Evolutionary conservation across 116 monocot genomes (phyloP).

Genomic region (Posidonia oceanica): DNA sequence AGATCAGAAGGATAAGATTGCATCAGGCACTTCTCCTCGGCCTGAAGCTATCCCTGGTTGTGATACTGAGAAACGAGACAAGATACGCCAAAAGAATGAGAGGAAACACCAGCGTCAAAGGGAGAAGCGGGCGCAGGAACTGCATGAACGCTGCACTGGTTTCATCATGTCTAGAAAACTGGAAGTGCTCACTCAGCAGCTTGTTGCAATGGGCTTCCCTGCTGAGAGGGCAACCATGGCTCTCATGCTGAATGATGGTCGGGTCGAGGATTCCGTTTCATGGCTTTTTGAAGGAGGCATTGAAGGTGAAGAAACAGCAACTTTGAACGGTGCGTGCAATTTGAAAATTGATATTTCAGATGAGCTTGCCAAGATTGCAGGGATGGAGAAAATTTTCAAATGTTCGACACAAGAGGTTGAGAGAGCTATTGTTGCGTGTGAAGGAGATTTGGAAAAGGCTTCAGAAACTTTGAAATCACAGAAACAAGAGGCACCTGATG

Average conservation of each 20-base stretch:
- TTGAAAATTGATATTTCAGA: slow-evolving; percentile 4
- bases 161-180: slow-evolving; percentile 74
- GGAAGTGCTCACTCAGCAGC: slow-evolving; percentile 46
- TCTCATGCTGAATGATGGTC: slow-evolving; percentile 72
- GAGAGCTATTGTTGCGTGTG: slow-evolving; percentile 61
- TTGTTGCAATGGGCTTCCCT: slow-evolving; percentile 79
- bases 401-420: slow-evolving; percentile 78
- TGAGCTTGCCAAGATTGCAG: slow-evolving; percentile 34
- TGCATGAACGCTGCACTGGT: slow-evolving; percentile 62
- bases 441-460: slow-evolving; percentile 68
- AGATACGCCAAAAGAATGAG: slow-evolving; percentile 88
- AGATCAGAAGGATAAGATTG: slow-evolving; percentile 42
- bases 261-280: slow-evolving; percentile 58
- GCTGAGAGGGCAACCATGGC: slow-evolving; percentile 59
- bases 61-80: slow-evolving; percentile 75
- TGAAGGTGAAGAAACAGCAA: slow-evolving; percentile 23
- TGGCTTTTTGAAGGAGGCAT: slow-evolving; percentile 62
- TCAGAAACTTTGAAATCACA: slow-evolving; percentile 42
- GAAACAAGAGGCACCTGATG: slow-evolving; percentile 31
- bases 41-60: slow-evolving; percentile 41
- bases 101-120: slow-evolving; percentile 84
- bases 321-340: slow-evolving; percentile 19
- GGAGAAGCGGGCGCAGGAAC: slow-evolving; percentile 72
- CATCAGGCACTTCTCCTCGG: slow-evolving; percentile 7
- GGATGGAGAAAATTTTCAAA: slow-evolving; percentile 41